Percentiles rank a stretch among this genome's conserved stretches.
Conservation (phyloP, 768 basidiomycete genomes). For the Phylloporus sp. region DNA sequence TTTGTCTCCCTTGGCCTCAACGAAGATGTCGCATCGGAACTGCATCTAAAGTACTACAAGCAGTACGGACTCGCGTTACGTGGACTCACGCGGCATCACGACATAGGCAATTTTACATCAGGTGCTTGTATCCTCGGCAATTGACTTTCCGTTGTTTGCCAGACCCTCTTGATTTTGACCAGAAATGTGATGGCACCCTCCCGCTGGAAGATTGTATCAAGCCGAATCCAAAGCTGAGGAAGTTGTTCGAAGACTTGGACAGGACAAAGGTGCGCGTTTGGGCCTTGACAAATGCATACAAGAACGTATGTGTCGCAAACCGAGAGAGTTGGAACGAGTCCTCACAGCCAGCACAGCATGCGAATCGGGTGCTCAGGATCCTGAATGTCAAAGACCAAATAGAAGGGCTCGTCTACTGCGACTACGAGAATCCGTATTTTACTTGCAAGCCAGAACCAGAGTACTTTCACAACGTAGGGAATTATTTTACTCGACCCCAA, state of each 20-base stretch:
- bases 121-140: neutral
- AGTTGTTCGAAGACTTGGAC: conserved; percentile 76
- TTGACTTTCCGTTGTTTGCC: conserved; percentile 7
- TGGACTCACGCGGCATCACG: conserved; percentile 70
- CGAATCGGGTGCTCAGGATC: conserved; percentile 71
- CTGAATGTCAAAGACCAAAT: conserved; percentile 67
- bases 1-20: conserved; percentile 66
- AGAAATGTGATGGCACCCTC: conserved; percentile 76
- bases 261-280: conserved; percentile 72
- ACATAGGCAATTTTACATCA: conserved; percentile 51
- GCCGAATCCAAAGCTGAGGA: conserved; percentile 54
- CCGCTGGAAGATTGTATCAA: conserved; percentile 77
- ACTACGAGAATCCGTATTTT: conserved; percentile 64
- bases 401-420: conserved; percentile 72
- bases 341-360: conserved; percentile 51
- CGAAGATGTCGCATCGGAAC: conserved; percentile 60
- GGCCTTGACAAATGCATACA: conserved; percentile 84
- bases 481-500: neutral
- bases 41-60: conserved; percentile 70
- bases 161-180: conserved; percentile 84
- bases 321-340: neutral
- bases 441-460: conserved; percentile 76
- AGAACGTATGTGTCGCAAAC: conserved; percentile 43
- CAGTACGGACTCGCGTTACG: conserved; percentile 81
- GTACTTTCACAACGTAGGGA: conserved; percentile 57